phyloP scores from a whole-genome alignment of 1,139 yeast species.

The Yamadazyma atmosphaerica region DNA sequence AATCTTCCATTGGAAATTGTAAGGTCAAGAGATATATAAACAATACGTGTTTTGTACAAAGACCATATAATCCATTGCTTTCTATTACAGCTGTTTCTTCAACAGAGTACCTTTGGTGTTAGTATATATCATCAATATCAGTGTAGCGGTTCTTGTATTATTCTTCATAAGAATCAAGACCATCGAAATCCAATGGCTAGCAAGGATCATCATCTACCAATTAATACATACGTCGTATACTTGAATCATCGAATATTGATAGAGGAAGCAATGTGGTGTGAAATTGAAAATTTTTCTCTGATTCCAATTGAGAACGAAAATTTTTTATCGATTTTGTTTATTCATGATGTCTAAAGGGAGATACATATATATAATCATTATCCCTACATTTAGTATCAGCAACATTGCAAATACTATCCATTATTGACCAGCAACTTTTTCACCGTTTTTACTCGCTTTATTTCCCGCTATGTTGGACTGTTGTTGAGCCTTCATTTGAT shows the following conservation, averaged over 20 bases:
- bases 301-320: neutral
- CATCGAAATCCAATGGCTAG: conserved; percentile 14
- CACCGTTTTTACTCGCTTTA: conserved; percentile 6
- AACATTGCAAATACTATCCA: conserved; percentile 1
- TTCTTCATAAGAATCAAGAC: conserved; percentile 20
- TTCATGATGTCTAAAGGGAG: neutral
- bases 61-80: no score
- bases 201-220: conserved; percentile 18
- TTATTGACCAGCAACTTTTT: conserved; percentile 20
- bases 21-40: no score
- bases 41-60: no score
- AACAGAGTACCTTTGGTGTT: conserved; percentile 5
- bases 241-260: no score
- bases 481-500: conserved; percentile 15
- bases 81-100: neutral
- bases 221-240: conserved; percentile 1
- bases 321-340: neutral
- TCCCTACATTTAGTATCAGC: neutral
- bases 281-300: no score
- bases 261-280: neutral
- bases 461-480: neutral
- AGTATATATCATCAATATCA: conserved; percentile 16
- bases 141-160: conserved; percentile 30
- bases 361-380: neutral
- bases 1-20: no score